Conservation (phyloP, 2,329 filamentous ascomycete species). For the Pseudogymnoascus pannorum region DNA sequence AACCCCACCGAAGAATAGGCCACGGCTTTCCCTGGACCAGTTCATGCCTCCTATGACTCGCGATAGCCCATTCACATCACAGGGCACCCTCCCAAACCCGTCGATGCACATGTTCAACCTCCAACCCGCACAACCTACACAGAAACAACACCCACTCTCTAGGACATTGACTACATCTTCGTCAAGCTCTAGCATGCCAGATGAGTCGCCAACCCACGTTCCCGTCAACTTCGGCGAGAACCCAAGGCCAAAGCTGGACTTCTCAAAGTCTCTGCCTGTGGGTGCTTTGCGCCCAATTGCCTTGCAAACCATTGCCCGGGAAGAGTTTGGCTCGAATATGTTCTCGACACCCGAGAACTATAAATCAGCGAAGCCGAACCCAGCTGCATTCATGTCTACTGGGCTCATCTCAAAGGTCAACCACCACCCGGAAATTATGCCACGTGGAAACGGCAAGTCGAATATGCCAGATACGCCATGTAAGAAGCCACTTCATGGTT, state of each 20-base stretch:
- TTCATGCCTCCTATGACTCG: conserved; percentile 59
- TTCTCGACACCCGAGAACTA: conserved; percentile 72
- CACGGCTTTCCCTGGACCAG: conserved; percentile 73
- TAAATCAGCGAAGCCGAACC: conserved; percentile 68
- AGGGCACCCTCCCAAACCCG: conserved; percentile 44
- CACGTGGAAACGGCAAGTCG: conserved; percentile 47
- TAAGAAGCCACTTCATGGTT: conserved; percentile 69
- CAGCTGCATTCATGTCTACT: conserved; percentile 87
- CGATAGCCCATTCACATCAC: conserved; percentile 57
- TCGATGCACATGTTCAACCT: conserved; percentile 44
- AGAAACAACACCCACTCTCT: conserved; percentile 71
- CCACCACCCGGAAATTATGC: conserved; percentile 63
- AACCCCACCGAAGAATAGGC: conserved; percentile 50
- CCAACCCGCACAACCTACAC: conserved; percentile 32
- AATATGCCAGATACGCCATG: conserved; percentile 92
- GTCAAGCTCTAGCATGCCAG: conserved; percentile 68
- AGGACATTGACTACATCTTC: conserved; percentile 81
- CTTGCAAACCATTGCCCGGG: conserved; percentile 33
- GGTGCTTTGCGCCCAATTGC: conserved; percentile 48
- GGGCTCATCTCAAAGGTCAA: conserved; percentile 94
- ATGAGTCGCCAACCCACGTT: conserved; percentile 63
- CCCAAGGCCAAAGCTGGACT: conserved; percentile 46
- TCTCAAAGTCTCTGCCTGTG: conserved; percentile 69
- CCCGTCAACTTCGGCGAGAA: conserved; percentile 47
- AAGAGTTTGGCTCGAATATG: conserved; percentile 37